Conservation (phyloP, 495 filamentous ascomycete species). For the Daldinia grandis region DNA sequence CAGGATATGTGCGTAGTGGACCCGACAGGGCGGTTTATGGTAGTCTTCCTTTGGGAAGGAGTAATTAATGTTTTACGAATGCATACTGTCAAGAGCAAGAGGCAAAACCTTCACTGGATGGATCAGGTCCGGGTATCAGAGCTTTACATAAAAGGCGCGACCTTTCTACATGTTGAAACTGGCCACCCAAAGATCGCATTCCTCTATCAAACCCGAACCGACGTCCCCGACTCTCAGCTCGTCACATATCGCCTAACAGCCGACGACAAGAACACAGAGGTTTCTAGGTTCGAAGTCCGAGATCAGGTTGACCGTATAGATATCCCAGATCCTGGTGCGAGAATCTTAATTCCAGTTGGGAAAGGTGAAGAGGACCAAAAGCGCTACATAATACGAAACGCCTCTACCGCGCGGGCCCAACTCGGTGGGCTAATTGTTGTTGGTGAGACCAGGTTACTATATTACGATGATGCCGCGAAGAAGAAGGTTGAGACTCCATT, state of each 20-base stretch:
- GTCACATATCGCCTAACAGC: slow-evolving; percentile 63
- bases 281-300: slow-evolving; percentile 55
- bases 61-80: slow-evolving; percentile 76
- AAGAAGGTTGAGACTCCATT: slow-evolving; percentile 66
- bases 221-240: slow-evolving; percentile 67
- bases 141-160: slow-evolving; percentile 81
- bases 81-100: slow-evolving; percentile 62
- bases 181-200: slow-evolving; percentile 82
- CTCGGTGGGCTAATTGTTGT: slow-evolving; percentile 80
- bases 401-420: slow-evolving; percentile 56
- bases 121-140: slow-evolving; percentile 81
- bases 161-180: slow-evolving; percentile 78
- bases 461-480: slow-evolving; percentile 78
- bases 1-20: slow-evolving; percentile 82
- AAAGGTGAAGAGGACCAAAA: slow-evolving; percentile 59
- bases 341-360: slow-evolving; percentile 84
- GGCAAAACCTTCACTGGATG: slow-evolving; percentile 69
- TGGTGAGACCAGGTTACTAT: slow-evolving; percentile 83
- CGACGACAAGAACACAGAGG: slow-evolving; percentile 58
- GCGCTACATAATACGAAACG: slow-evolving; percentile 61
- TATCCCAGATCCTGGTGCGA: slow-evolving; percentile 76
- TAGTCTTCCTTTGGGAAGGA: slow-evolving; percentile 88
- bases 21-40: slow-evolving; percentile 81
- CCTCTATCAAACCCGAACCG: slow-evolving; percentile 78
- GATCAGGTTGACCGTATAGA: slow-evolving; percentile 62